Evolutionary conservation across 116 monocot species (phyloP).

Genomic region (Trichopus zeylanicus): DNA sequence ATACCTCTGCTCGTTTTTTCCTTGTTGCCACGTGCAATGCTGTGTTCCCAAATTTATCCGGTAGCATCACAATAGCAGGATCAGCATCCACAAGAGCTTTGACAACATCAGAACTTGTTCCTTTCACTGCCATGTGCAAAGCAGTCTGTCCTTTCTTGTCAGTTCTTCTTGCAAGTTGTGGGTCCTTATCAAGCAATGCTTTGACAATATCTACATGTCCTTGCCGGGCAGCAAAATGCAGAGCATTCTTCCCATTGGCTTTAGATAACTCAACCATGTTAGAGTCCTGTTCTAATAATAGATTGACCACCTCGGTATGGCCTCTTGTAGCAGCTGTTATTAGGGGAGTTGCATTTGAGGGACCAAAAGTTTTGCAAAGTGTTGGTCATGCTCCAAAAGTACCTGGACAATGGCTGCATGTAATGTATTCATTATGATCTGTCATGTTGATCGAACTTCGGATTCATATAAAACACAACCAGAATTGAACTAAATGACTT

Average conservation of each 20-base stretch:
- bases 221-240: slow-evolving; percentile 63
- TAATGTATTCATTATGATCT: slow-evolving; percentile 6
- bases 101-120: slow-evolving; percentile 43
- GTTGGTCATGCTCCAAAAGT: slow-evolving; percentile 39
- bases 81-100: slow-evolving; percentile 67
- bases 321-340: slow-evolving; percentile 61
- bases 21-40: slow-evolving; percentile 72
- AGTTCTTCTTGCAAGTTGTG: slow-evolving; percentile 54
- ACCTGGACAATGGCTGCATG: slow-evolving; percentile 56
- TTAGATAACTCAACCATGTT: slow-evolving; percentile 41
- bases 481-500: not conserved
- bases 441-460: not conserved
- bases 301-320: slow-evolving; percentile 42
- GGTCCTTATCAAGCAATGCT: slow-evolving; percentile 58
- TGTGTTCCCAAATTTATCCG: slow-evolving; percentile 57
- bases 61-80: slow-evolving; percentile 71
- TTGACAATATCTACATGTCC: slow-evolving; percentile 58
- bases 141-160: slow-evolving; percentile 81
- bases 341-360: slow-evolving; percentile 54
- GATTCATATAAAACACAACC: not conserved
- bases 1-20: slow-evolving; percentile 66
- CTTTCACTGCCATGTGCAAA: slow-evolving; percentile 72
- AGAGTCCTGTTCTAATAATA: slow-evolving; percentile 32
- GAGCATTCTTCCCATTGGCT: slow-evolving; percentile 62
- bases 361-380: slow-evolving; percentile 57